Evolutionary conservation across 768 basidiomycete species (phyloP), one percentile per base, ranked within the genome.

Genomic region (Clavaria fumosa): DNA sequence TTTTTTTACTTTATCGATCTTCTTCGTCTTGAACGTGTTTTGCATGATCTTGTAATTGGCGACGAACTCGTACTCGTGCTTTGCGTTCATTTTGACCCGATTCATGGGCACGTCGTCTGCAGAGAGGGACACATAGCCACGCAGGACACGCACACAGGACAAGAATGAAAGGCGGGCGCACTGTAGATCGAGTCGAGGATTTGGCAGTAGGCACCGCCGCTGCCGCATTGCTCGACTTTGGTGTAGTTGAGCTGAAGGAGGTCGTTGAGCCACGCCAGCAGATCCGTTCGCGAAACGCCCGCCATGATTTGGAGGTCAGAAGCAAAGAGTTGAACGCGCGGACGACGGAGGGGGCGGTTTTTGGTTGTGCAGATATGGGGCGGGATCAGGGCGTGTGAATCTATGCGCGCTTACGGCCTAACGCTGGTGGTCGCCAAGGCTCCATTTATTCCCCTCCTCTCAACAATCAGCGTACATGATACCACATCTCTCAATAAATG

Each of bases 1-100:
- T 49, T 70, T 89, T 78, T 91, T 96, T n/a, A n/a, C n/a, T n/a
- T n/a, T n/a, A 59, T 96, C 91, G 45, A 99, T 80, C 61, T 86
- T 83, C 58, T 96, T 82, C 10, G 67, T 54, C 54, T 89, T 88
- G 78, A 99, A 97, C 27, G 70, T 54, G 50, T 78, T 89, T 57
- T 99, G 95, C 58, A 99, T 63, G 53, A 97, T 70, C 59, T 97
- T 96, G 70, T 75, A 97, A 63, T 99, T 99, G 19, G 75, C 81
- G 38, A 97, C 60, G 53, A 75, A 96, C 58, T 97, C 93, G 62
- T 95, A 96, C 54, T 95, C 86, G 52, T 86, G 84, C 62, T 77
- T 90, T 31, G 95, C 90, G 56, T 78, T 78, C 75, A 96, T 86
- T 68, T 96, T 97, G 49, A 99, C 91, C 44, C 81, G 71, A 23